Base-by-base conservation (phyloP, 768 basidiomycete species). In the Suillus variegatus region DNA sequence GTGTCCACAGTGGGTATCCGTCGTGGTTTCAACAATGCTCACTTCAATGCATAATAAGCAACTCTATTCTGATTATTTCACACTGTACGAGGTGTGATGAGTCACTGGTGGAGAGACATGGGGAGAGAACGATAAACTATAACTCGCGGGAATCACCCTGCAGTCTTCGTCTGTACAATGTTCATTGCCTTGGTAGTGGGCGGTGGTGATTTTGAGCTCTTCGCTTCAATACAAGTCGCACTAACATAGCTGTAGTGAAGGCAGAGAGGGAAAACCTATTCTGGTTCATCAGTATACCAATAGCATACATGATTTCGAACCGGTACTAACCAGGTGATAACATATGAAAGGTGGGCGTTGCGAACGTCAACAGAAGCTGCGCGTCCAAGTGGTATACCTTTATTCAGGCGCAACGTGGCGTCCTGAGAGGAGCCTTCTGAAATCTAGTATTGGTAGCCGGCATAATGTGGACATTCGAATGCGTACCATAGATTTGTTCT, bases 321-420 rank as follows among this genome's bases (percentile, higher is more conserved):
- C 46, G 43, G 64, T 43, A 73, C 84, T 43, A 73, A 95, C 97
- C 97, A 99, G 13, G 96, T 99, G 16, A 92, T 85, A 5, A 97
- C 94, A 78, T 99, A 99, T 13, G 94, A 95, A 8, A 93, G 83
- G 79, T 99, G 97, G 44, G 94, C 87, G 76, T 99, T 99, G 57
- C 97, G 85, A 54, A 99, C 79, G 71, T 98, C 94, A 32, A 98
- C 88, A 2, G 86, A 86, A 4, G 94, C 86, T 28, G 89, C 77
- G 60, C 94, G 87, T 49, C 97, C 97, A 55, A 99, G 80, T 3
- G 97, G 97, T 55, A 91, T 82, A 16, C 95, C 97, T 65, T 86
- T 88, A 6, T 79, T 75, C 20, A 93, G 71, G 64, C 82, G 80
- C 35, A 81, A 75, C 36, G 84, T 75, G 25, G 87, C 91, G 63